Evolutionary conservation across 225 moss, liverwort and hornwort species (phyloP), one percentile per base, ranked within the genome.

Genomic region (Polytrichum formosum): DNA sequence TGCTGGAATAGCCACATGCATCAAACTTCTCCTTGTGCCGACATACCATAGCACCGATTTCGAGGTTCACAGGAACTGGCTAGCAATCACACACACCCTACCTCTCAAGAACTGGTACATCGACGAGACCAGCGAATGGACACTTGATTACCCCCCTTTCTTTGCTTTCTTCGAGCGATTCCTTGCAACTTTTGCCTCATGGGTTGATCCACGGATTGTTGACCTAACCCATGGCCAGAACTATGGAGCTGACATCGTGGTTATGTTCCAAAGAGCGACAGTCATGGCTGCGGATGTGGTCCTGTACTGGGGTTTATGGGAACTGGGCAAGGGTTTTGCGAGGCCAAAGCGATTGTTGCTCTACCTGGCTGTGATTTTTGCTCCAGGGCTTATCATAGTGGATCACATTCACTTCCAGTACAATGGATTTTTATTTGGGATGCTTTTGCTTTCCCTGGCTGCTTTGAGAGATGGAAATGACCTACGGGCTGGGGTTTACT

Each of bases 331-430:
- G 18, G 68, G 61, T 28, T 67, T 96, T 5, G 46, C 79, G 0
- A 22, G 54, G 28, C 20, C 26, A 53, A 78, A 78, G 63, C 87
- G 90, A 26, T 79, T 82, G 65, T 70, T 88, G 23, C 68, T 92
- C 27, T 92, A 84, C 64, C 76, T 91, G 19, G 84, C 85, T 27
- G 88, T 91, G 10, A 56, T 92, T 1, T 88, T 92, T 35, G 88
- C 97, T 13, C 97, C 97, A 23, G 97, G 94, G 0, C 83, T 97
- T 28, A 70, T 94, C 64, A 87, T 97, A 9, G 97, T 97, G 56
- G 97, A 97, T 35, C 97, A 97, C 73, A 90, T 94, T 56, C 97
- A 97, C 75, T 97, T 97, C 17, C 97, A 97, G 68, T 97, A 97
- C 72, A 97, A 97, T 27, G 97, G 97, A 0, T 87, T 97, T 30